Evolutionary conservation across 1,139 yeast genomes (phyloP), one percentile per base, ranked within the genome.

Genomic region (Zygotorulaspora mrakii): DNA sequence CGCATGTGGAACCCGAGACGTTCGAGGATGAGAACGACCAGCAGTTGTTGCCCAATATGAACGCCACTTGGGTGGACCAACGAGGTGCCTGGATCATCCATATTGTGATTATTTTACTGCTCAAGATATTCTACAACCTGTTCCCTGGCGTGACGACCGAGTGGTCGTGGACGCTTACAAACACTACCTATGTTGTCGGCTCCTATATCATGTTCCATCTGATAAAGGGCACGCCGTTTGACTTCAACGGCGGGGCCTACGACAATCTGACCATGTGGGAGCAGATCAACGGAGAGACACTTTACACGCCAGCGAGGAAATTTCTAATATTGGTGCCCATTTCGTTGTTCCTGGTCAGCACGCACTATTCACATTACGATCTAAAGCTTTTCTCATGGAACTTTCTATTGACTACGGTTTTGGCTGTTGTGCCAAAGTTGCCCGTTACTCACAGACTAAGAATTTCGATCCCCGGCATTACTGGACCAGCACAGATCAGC

Each of bases 201-300:
- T 82, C 94, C 2, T 89, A 88, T 61, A 78, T 91, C 51, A 91
- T 91, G 97, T 91, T 91, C 64, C 98, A 91, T 64, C 84, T 86
- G 62, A 87, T 91, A 37, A 91, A 89, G 58, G 98, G 98, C 23
- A 87, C 95, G 2, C 98, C 98, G 1, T 91, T 91, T 63, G 98
- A 91, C 54, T 88, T 89, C 68, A 91, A 89, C 61, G 82, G 87
- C 27, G 98, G 98, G 31, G 97, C 97, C 0, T 91, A 84, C 64
- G 98, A 91, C 62, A 82, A 87, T 59, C 73, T 91, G 55, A 91
- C 96, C 20, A 86, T 91, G 96, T 91, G 98, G 98, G 98, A 91
- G 65, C 98, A 91, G 66, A 82, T 91, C 50, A 96, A 91, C 64
- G 82, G 89, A 56, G 98, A 97, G 46, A 96, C 88, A 60, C 95